Evolutionary conservation across 129 eudicot species (phyloP), one percentile per base, ranked within the genome.

Genomic region (Artemisia argyi): DNA sequence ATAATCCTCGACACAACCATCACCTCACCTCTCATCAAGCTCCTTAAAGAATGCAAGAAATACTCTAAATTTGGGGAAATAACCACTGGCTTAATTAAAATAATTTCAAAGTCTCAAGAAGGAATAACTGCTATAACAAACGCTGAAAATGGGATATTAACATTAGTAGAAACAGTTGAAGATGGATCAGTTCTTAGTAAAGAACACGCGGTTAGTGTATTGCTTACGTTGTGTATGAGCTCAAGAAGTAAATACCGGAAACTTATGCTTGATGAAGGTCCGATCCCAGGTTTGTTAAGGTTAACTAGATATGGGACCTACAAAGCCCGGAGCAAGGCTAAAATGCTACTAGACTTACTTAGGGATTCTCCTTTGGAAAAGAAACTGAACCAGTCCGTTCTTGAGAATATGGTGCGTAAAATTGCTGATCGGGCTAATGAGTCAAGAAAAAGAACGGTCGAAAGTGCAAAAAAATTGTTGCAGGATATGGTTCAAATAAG

Each of bases 251-350:
- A 85, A 46, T 92, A 81, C 52, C 18, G 97, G 76, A 86, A 81
- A 42, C 91, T 89, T 48, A 89, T 92, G 54, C 87, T 92, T 14
- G 81, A 83, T 11, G 97, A 89, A 84, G 97, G 97, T 64, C 91
- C 91, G 18, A 86, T 92, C 52, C 97, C 97, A 0, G 97, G 97
- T 53, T 84, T 91, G 54, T 66, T 92, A 46, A 66, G 83, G 61
- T 68, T 92, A 63, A 89, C 94, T 22, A 84, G 82, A 22, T 84
- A 86, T 77, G 97, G 97, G 1, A 92, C 96, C 22, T 48, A 78
- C 14, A 75, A 74, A 49, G 89, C 91, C 26, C 93, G 47, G 81
- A 82, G 74, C n/a, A 80, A 78, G 76, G 97, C 97, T 60, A 78
- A 75, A 54, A 61, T 81, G 65, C 86, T 92, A 46, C 66, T 92